phyloP scores from a whole-genome alignment of 129 eudicot genomes.

The Cynara cardunculus region DNA sequence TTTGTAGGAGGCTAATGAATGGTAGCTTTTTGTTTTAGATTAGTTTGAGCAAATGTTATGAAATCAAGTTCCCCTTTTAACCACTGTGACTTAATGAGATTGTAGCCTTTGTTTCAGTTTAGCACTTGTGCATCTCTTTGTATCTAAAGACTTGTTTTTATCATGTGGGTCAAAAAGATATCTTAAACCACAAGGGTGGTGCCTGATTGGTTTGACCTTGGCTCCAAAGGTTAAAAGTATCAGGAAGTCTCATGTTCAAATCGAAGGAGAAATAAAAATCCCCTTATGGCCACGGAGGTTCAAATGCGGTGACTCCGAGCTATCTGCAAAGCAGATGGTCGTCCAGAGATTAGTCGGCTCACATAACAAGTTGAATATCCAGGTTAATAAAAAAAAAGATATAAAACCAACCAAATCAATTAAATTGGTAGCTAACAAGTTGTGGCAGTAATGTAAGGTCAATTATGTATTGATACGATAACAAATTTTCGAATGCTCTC shows the following conservation, averaged over 20 bases:
- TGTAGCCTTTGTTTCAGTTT: neutral
- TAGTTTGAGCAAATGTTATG: constrained; percentile 18
- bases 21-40: constrained; percentile 1
- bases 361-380: no score
- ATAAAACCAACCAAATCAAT: neutral
- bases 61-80: neutral
- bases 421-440: neutral
- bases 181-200: no score
- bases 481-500: neutral
- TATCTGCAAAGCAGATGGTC: no score
- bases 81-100: constrained; percentile 15
- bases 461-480: neutral
- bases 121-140: neutral
- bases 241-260: no score
- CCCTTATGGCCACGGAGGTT: no score
- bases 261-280: no score
- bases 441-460: neutral
- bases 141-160: neutral
- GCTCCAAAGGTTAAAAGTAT: no score
- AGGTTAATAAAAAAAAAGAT: no score
- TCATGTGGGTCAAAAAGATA: neutral
- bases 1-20: constrained; percentile 17
- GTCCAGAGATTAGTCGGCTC: no score
- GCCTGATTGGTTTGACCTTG: no score
- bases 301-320: no score